Evolutionary conservation across 768 basidiomycete species (phyloP), one percentile per base, ranked within the genome.

Genomic region (Candolleomyces aberdarensis): DNA sequence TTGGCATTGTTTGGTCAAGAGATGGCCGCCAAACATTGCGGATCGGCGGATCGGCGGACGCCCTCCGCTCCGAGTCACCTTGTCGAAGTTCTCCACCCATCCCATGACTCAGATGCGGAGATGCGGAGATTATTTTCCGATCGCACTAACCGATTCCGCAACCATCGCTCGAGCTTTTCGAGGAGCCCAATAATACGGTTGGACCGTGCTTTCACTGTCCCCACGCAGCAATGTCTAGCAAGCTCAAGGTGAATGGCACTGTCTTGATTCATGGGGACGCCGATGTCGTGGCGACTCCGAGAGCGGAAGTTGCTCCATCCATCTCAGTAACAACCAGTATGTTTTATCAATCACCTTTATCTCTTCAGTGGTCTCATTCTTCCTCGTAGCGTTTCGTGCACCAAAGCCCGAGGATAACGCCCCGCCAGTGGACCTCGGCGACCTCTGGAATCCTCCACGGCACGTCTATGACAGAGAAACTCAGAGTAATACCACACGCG

Each of bases 381-480:
- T 56, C 36, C 26, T 22, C 15, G 59, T 60, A 90, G 88, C 88
- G 13, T 91, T 88, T 70, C 80, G 80, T 54, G 70, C 71, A 29
- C 73, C 73, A 11, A 62, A 70, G 51, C 71, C 69, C 22, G 64
- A 62, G 13, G 58, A 48, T 39, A 48, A 52, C 44, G 31, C 67
- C 31, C 63, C 32, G 61, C 69, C 20, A 64, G 63, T 48, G 69
- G 17, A 36, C 8, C 36, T 73, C 39, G 63, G 77, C 58, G 77
- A 83, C 64, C 61, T 74, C 29, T 71, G 76, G 60, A 79, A 85
- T 58, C 86, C 89, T 0, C 65, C 75, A 14, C 72, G 76, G 20
- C 87, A 94, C 69, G 70, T 91, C 49, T 96, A 96, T 73, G 88
- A 91, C 46, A 79, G 94, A 47, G 90, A 87, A 66, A 87, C 86